phyloP scores from a whole-genome alignment of 2,329 filamentous ascomycete species.

The Venturia nashicola region DNA sequence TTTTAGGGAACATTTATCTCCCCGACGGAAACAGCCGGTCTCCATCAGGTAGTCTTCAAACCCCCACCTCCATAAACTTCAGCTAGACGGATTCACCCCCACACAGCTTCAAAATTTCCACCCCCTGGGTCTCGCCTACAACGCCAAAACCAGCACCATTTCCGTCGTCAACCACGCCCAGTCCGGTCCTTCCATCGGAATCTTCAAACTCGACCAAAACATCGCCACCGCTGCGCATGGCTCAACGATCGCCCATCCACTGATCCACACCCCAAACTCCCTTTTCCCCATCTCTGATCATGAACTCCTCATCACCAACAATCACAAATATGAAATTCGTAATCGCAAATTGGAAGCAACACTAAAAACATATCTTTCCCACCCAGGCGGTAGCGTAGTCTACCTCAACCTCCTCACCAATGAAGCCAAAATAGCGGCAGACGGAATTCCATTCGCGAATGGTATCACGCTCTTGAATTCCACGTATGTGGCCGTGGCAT shows the following conservation, averaged over 20 bases:
- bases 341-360: slow-evolving; percentile 18
- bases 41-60: background rate
- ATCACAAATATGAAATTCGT: slow-evolving; percentile 25
- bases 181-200: slow-evolving; percentile 20
- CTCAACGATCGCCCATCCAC: slow-evolving; percentile 19
- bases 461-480: slow-evolving; percentile 26
- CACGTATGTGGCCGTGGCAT: slow-evolving; percentile 27
- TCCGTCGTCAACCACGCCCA: slow-evolving; percentile 29
- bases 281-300: slow-evolving; percentile 22
- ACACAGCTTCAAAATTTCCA: slow-evolving; percentile 22
- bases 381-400: slow-evolving; percentile 25
- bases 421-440: slow-evolving; percentile 17
- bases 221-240: slow-evolving; percentile 18
- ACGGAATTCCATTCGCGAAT: slow-evolving; percentile 27
- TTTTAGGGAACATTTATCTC: slow-evolving; percentile 9
- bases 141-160: slow-evolving; percentile 22
- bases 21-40: background rate
- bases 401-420: slow-evolving; percentile 19
- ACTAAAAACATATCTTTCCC: slow-evolving; percentile 26
- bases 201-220: slow-evolving; percentile 18
- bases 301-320: slow-evolving; percentile 29
- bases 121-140: slow-evolving; percentile 29
- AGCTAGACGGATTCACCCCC: background rate
- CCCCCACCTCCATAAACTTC: background rate
- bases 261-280: slow-evolving; percentile 27